A percentile compares a stretch with the other conserved stretches of the same genome.
Conservation (phyloP, 2,329 filamentous ascomycete genomes). For the Aspergillus fumigatus region DNA sequence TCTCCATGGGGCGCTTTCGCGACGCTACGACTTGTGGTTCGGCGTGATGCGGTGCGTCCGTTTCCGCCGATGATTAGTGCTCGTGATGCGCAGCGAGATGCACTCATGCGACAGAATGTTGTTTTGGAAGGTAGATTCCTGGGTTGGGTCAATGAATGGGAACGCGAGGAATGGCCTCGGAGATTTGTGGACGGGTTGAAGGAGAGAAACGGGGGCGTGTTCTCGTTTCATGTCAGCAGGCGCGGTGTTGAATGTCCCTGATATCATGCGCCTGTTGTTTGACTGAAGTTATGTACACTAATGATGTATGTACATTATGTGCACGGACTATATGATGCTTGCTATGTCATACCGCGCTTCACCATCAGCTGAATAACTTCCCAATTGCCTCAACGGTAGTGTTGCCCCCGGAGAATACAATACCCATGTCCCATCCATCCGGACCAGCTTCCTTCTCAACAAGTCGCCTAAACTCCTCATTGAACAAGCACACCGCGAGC, state of each 20-base stretch:
- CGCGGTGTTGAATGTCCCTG: constrained; percentile 21
- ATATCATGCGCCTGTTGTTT: not conserved
- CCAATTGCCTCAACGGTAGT: constrained; percentile 59
- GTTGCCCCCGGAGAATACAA: constrained; percentile 62
- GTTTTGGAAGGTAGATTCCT: constrained; percentile 32
- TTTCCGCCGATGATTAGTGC: constrained; percentile 33
- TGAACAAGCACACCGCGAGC: constrained; percentile 74
- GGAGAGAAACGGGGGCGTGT: constrained; percentile 24
- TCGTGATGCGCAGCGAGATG: constrained; percentile 31
- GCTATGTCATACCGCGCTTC: too few species aligned
- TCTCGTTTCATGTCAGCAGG: constrained; percentile 25
- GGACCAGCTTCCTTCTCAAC: constrained; percentile 61
- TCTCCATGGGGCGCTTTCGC: constrained; percentile 38
- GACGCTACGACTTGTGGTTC: constrained; percentile 33
- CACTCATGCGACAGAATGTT: constrained; percentile 31
- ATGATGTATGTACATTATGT: not conserved
- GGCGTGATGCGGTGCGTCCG: constrained; percentile 30
- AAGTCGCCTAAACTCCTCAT: constrained; percentile 72
- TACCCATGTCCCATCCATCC: constrained; percentile 66
- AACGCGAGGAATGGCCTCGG: constrained; percentile 32
- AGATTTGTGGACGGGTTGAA: constrained; percentile 26
- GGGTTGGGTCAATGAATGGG: constrained; percentile 36
- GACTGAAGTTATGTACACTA: not conserved
- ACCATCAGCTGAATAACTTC: constrained; percentile 44
- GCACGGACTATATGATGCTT: not conserved